Base-by-base conservation (phyloP, 2,329 filamentous ascomycete species). In the Hawksworthiomyces lignivorus region DNA sequence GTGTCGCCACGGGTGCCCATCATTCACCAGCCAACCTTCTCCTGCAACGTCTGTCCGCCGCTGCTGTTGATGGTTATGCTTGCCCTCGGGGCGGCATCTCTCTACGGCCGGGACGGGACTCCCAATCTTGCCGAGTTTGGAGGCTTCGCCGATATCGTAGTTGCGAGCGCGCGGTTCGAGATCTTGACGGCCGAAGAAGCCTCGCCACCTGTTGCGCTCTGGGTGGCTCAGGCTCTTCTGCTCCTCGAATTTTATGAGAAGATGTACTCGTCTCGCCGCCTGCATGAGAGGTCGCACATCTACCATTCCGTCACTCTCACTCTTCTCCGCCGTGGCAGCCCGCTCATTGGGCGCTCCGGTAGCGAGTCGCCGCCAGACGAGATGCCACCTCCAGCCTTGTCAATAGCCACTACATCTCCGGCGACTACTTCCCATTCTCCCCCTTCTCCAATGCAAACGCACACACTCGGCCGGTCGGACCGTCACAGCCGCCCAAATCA, bases 181-280 rank as follows among this genome's bases (percentile, higher is more conserved):
- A 84, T 95, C 14, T 80, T 94, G 50, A 85, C 83, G 52, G 79
- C 87, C 46, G 77, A 81, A 9, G 86, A 94, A 54, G 90, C 90
- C 50, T 72, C 81, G 15, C 87, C 89, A 1, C 87, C 88, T 0
- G 87, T 87, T 1, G 85, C 85, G 51, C 64, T 96, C 3, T 94
- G 87, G 86, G 81, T 92, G 1, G 90, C 92, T 49, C 88, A 95
- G 57, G 81, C 87, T 0, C 65, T 94, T 33, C 63, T 96, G 2
- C 68, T 95, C 4, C 67, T 96, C 2, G 89, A 96, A 57, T 77
- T 89, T 5, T 94, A 90, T 54, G 88, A 96, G 64, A 96, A 94
- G 69, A 84, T 94, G 75, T 92, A 86, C 58, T 87, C 85, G 2
- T 88, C 86, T 1, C 74, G 87, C 31, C 75, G 77, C 14, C 68